Evolutionary conservation across 1,284 basidiomycete species (phyloP).

Genomic region (Neolentinus lepideus): DNA sequence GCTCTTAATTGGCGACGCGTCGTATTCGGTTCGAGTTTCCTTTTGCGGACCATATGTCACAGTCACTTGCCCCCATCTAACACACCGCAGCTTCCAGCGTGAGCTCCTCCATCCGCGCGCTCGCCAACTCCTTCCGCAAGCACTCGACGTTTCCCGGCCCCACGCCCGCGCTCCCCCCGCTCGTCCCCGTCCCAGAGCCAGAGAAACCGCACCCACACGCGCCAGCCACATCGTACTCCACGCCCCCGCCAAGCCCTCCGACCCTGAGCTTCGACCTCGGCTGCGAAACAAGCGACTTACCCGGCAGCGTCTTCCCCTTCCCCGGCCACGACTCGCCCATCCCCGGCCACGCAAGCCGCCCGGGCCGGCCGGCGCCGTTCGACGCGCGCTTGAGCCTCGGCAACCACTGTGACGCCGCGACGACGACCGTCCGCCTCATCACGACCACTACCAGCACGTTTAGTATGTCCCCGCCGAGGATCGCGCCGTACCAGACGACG

Average conservation of each 20-base stretch:
- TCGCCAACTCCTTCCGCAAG: constrained; percentile 65
- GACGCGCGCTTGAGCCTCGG: constrained; percentile 50
- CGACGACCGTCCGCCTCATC: constrained; percentile 56
- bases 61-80: too few relatives aligned
- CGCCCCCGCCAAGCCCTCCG: constrained; percentile 16
- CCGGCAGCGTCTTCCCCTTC: constrained; percentile 35
- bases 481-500: constrained; percentile 53
- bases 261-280: constrained; percentile 21
- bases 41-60: too few relatives aligned
- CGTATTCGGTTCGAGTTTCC: background rate
- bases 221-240: constrained; percentile 8
- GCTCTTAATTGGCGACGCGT: constrained; percentile 1
- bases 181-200: background rate
- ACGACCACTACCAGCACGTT: constrained; percentile 22
- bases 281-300: background rate
- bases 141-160: constrained; percentile 41
- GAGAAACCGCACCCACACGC: constrained; percentile 4
- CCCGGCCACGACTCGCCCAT: constrained; percentile 53
- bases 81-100: constrained; percentile 39
- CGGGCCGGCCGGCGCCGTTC: constrained; percentile 47
- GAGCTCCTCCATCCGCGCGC: constrained; percentile 57
- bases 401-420: constrained; percentile 27
- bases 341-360: constrained; percentile 47
- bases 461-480: constrained; percentile 41
- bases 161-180: constrained; percentile 32